Conservation (phyloP, 148 eudicot species). For the Nyssa sinensis region DNA sequence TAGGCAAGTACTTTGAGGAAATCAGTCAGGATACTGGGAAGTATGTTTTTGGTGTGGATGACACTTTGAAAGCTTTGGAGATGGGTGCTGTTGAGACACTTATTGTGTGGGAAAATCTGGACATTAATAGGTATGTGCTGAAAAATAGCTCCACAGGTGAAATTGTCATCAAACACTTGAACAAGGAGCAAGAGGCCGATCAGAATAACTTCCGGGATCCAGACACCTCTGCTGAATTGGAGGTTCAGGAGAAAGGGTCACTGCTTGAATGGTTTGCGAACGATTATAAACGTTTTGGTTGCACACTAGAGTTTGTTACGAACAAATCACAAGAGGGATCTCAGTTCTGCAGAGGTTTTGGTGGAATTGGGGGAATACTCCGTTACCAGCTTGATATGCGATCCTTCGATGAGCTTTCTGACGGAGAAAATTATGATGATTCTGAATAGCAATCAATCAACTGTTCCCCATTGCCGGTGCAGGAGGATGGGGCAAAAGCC, state of each 20-base stretch:
- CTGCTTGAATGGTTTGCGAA: slow-evolving; percentile 35
- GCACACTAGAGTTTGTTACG: slow-evolving; percentile 28
- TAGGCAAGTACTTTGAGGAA: slow-evolving; percentile 33
- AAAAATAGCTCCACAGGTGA: slow-evolving; percentile 23
- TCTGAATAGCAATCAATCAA: slow-evolving; percentile 29
- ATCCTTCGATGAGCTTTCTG: slow-evolving; percentile 28
- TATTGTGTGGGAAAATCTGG: slow-evolving; percentile 33
- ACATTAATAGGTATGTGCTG: slow-evolving; percentile 24
- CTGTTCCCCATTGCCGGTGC: slow-evolving; percentile 15
- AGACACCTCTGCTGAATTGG: slow-evolving; percentile 19
- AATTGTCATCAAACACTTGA: slow-evolving; percentile 27
- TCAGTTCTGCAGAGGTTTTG: slow-evolving; percentile 34
- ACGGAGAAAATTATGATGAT: slow-evolving; percentile 25
- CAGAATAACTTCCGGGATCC: slow-evolving; percentile 26
- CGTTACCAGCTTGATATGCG: slow-evolving; percentile 35
- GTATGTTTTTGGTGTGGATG: slow-evolving; percentile 32
- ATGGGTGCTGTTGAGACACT: slow-evolving; percentile 33
- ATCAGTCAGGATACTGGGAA: slow-evolving; percentile 32
- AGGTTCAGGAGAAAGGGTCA: slow-evolving; percentile 28
- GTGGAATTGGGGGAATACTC: slow-evolving; percentile 32
- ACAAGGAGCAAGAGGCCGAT: slow-evolving; percentile 27
- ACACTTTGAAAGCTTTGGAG: slow-evolving; percentile 27
- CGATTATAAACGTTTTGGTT: slow-evolving; percentile 24
- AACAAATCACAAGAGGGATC: slow-evolving; percentile 33
- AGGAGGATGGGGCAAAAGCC: slow-evolving; percentile 16